Evolutionary conservation across 192 early-diverging fungal species (phyloP).

Genomic region (Phycomyces blakesleeanus): DNA sequence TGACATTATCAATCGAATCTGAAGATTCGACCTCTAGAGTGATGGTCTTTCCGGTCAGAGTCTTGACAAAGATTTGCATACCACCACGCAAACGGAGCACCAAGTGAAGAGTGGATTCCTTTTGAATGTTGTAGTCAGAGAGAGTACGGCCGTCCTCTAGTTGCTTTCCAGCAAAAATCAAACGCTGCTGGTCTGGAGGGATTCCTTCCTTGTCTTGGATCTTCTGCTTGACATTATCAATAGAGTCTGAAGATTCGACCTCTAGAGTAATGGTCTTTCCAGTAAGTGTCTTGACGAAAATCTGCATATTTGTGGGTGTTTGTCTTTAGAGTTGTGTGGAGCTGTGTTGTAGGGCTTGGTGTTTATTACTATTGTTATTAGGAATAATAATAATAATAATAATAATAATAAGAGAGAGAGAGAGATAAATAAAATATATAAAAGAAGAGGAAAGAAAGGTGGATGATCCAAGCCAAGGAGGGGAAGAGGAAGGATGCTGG

Average conservation of each 20-base stretch:
- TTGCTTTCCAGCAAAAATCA: constrained; percentile 76
- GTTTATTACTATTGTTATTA: too few species aligned
- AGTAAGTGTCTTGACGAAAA: constrained; percentile 84
- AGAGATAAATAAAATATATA: too few species aligned
- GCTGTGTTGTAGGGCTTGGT: too few species aligned
- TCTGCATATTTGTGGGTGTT: constrained; percentile 55
- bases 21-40: constrained; percentile 89
- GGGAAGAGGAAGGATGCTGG: neutral
- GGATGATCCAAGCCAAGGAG: neutral
- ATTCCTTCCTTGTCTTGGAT: constrained; percentile 97
- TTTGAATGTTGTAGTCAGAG: constrained; percentile 68
- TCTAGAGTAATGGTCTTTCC: constrained; percentile 97
- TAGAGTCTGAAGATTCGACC: constrained; percentile 72
- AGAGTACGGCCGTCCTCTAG: constrained; percentile 65
- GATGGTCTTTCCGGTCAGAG: constrained; percentile 82
- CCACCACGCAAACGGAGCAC: constrained; percentile 65
- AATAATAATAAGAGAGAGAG: too few species aligned
- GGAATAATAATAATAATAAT: too few species aligned
- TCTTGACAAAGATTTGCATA: constrained; percentile 89
- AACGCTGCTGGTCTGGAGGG: constrained; percentile 76
- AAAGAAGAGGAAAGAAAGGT: neutral
- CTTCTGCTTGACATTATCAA: constrained; percentile 83
- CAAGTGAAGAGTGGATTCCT: constrained; percentile 64
- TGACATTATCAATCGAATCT: constrained; percentile 91
- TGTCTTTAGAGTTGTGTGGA: too few species aligned